Conservation (phyloP, 345 rosid genomes). For the Cardamine occulta region DNA sequence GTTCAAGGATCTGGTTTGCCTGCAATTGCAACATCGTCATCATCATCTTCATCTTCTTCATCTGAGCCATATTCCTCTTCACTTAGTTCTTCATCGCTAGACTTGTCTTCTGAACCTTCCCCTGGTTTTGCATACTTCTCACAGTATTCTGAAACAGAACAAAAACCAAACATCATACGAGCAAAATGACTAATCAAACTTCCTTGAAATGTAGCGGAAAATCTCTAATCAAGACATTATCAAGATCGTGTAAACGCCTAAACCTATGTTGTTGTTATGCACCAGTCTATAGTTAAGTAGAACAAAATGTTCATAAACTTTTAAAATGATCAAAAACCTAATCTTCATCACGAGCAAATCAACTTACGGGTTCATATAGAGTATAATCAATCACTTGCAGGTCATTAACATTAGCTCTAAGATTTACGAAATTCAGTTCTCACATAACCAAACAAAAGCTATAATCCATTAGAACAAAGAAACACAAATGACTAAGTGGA, state of each 20-base stretch:
- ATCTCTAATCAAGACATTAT: background rate
- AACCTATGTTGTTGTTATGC: background rate
- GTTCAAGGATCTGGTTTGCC: conserved; percentile 79
- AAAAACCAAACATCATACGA: background rate
- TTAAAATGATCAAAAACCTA: background rate
- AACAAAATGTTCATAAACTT: background rate
- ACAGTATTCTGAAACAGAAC: conserved; percentile 59
- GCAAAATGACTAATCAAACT: conserved; percentile 3
- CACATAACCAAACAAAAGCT: conserved; percentile 21
- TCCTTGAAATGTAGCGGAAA: background rate
- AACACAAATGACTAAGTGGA: background rate
- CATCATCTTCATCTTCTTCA: conserved; percentile 52
- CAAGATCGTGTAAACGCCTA: background rate
- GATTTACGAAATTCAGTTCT: background rate
- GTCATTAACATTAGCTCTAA: background rate
- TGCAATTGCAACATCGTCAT: conserved; percentile 56
- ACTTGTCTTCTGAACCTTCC: conserved; percentile 66
- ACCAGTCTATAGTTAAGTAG: background rate
- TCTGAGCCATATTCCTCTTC: conserved; percentile 76
- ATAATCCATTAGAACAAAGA: background rate
- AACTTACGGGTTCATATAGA: background rate
- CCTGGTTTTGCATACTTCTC: conserved; percentile 91
- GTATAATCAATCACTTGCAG: background rate
- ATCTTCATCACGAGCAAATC: background rate
- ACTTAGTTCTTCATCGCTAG: conserved; percentile 89